Evolutionary conservation across 441 rosid genomes (phyloP).

Genomic region (Theobroma grandiflorum): DNA sequence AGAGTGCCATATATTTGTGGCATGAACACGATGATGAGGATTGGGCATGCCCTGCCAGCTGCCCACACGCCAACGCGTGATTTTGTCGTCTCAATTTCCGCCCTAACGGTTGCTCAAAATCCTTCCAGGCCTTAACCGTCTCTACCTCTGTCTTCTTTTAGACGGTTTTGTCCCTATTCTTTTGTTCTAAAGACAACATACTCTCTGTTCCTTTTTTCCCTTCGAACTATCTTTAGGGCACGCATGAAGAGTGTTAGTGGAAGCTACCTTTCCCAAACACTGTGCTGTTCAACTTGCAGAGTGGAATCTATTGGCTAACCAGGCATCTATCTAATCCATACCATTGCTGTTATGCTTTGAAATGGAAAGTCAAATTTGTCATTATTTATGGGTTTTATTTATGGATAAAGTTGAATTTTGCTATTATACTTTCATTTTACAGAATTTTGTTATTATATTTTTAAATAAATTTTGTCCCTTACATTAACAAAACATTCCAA

Average conservation of each 20-base stretch:
- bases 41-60: constrained; percentile 21
- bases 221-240: not conserved
- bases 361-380: no score
- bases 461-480: no score
- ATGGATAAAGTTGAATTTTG: no score
- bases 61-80: constrained; percentile 30
- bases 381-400: no score
- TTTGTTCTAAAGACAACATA: not conserved
- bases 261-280: not conserved
- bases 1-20: constrained; percentile 2
- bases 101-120: not conserved
- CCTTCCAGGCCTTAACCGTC: not conserved
- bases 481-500: no score
- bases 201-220: not conserved
- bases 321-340: not conserved
- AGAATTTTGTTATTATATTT: no score
- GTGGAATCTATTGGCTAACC: not conserved
- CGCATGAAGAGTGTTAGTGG: not conserved
- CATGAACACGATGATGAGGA: not conserved
- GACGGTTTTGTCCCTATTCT: constrained; percentile 26
- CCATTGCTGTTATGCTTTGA: not conserved
- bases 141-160: not conserved
- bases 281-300: not conserved
- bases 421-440: no score
- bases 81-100: constrained; percentile 33